Percentiles rank a stretch among this genome's conserved stretches.
Conservation (phyloP, 2,329 filamentous ascomycete genomes). For the Aureobasidium sp. region DNA sequence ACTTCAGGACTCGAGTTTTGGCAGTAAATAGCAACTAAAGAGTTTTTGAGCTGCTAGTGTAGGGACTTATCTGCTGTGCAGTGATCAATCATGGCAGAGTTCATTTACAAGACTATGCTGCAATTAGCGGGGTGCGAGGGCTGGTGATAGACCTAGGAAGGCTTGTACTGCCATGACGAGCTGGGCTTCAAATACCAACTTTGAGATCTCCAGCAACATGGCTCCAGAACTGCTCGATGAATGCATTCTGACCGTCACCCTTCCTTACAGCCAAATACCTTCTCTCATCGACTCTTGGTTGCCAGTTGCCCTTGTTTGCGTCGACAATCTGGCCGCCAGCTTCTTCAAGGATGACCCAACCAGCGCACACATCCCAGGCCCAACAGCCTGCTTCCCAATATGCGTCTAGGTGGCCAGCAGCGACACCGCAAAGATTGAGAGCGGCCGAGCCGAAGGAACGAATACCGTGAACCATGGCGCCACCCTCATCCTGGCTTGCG, state of each 20-base stretch:
- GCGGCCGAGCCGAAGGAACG: slow-evolving; percentile 67
- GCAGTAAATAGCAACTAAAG: no score
- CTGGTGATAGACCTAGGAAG: no score
- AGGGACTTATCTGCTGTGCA: no score
- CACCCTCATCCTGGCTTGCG: slow-evolving; percentile 53
- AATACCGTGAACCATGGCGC: slow-evolving; percentile 69
- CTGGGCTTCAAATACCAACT: slow-evolving; percentile 30
- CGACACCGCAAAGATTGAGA: slow-evolving; percentile 66
- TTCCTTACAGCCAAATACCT: slow-evolving; percentile 46
- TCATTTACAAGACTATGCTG: no score
- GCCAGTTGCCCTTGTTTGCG: slow-evolving; percentile 67
- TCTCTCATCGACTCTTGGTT: slow-evolving; percentile 49
- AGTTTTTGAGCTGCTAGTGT: no score
- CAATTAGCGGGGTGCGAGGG: no score
- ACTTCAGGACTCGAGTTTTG: no score
- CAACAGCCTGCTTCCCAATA: slow-evolving; percentile 84
- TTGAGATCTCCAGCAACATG: slow-evolving; percentile 40
- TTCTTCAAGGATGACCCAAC: slow-evolving; percentile 68
- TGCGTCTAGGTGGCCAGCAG: slow-evolving; percentile 61
- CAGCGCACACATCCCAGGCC: slow-evolving; percentile 80
- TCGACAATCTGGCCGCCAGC: slow-evolving; percentile 66
- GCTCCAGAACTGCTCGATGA: slow-evolving; percentile 45
- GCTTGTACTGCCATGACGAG: no score
- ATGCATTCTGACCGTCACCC: slow-evolving; percentile 38
- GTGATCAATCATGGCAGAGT: no score